Evolutionary conservation across 768 basidiomycete genomes (phyloP).

Genomic region (Trametes coccinea): DNA sequence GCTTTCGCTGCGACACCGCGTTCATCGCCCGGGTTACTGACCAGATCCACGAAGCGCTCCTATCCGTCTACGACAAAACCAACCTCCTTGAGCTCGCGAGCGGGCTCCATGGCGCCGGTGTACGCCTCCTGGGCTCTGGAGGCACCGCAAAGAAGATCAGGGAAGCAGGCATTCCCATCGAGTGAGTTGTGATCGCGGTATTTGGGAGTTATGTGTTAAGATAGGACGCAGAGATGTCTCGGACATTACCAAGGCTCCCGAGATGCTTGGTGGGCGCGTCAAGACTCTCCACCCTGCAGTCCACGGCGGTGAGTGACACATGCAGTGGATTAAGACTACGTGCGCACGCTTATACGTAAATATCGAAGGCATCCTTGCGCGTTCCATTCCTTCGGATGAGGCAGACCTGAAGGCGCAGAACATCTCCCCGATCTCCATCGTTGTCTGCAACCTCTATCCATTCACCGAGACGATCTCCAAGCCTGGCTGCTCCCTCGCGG

Average conservation of each 20-base stretch:
- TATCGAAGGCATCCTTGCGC: constrained; percentile 83
- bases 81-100: constrained; percentile 85
- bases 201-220: background rate
- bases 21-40: background rate
- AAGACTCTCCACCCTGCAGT: constrained; percentile 98
- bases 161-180: constrained; percentile 86
- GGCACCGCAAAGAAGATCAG: constrained; percentile 98
- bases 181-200: constrained; percentile 52
- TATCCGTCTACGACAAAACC: constrained; percentile 97
- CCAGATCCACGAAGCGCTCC: constrained; percentile 55
- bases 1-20: constrained; percentile 1
- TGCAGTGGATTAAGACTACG: too few relatives aligned
- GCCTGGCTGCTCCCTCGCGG: constrained; percentile 85
- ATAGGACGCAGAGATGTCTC: constrained; percentile 79
- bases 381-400: constrained; percentile 88
- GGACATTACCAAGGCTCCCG: constrained; percentile 95
- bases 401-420: constrained; percentile 78
- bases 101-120: constrained; percentile 77
- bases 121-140: constrained; percentile 90
- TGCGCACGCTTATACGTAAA: too few relatives aligned
- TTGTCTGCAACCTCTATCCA: constrained; percentile 99
- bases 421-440: constrained; percentile 93
- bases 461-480: constrained; percentile 90
- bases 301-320: constrained; percentile 74
- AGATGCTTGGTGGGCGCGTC: constrained; percentile 98